Percentiles rank a stretch among this genome's conserved stretches.
These are phyloP conservation scores for Plasmodium knowlesi DNA, from an alignment of 169 alveolate species.

Conservation along the genomic window DNA sequence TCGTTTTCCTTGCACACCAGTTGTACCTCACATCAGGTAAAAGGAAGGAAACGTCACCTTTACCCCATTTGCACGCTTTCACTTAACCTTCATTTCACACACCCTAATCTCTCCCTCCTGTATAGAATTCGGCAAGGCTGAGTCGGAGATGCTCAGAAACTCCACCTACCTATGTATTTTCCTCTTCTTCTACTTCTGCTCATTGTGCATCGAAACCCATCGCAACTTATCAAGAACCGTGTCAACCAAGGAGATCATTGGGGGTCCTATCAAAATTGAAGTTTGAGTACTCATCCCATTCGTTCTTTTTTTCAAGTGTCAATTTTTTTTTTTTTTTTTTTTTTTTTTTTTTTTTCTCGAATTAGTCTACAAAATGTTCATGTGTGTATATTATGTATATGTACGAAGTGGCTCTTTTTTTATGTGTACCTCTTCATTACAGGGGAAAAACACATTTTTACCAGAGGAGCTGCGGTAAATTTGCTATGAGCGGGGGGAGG, in stretches of 20 bases:
- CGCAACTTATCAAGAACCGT: background rate
- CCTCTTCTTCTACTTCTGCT: conserved; percentile 18
- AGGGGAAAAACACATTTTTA: background rate
- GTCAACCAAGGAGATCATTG: background rate
- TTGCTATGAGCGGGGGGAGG: background rate
- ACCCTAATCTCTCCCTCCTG: background rate
- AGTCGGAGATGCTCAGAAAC: background rate
- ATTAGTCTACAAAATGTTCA: background rate
- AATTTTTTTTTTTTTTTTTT: background rate
- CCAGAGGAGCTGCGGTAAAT: background rate
- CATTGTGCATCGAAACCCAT: conserved; percentile 33
- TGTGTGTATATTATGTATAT: background rate
- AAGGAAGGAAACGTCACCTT: background rate
- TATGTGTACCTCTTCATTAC: background rate
- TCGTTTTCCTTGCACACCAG: conserved; percentile 9
- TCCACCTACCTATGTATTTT: conserved; percentile 29
- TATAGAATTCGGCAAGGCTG: background rate
- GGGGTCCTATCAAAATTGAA: conserved; percentile 32
- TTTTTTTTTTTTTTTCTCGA: background rate
- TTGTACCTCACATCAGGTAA: conserved; percentile 19
- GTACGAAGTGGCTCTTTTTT: background rate
- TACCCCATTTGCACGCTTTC: background rate
- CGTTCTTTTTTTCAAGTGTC: conserved; percentile 8
- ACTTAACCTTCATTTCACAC: background rate
- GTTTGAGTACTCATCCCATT: background rate